phyloP scores from a whole-genome alignment of 192 early-diverging fungal genomes.

The Podila epicladia region DNA sequence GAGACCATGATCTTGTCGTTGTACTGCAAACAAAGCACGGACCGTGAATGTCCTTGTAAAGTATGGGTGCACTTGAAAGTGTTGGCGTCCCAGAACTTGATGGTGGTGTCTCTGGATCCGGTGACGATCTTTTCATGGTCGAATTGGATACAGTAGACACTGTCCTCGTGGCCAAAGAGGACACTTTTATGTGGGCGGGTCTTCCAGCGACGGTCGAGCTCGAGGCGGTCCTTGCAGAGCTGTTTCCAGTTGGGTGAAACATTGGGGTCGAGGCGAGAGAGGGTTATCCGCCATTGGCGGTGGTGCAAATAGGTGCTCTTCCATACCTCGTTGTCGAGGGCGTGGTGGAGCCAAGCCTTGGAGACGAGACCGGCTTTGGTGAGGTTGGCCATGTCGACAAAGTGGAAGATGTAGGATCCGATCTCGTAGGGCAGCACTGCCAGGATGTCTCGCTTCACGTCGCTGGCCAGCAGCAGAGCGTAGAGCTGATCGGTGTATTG shows the following conservation, averaged over 20 bases:
- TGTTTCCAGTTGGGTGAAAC: slow-evolving; percentile 71
- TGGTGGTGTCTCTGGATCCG: slow-evolving; percentile 78
- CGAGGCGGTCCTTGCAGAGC: slow-evolving; percentile 72
- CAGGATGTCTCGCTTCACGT: slow-evolving; percentile 62
- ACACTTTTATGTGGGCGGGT: slow-evolving; percentile 58
- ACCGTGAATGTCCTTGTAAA: slow-evolving; percentile 71
- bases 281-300: slow-evolving; percentile 59
- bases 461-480: slow-evolving; percentile 18
- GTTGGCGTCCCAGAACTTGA: slow-evolving; percentile 86
- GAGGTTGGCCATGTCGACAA: slow-evolving; percentile 71
- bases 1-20: slow-evolving; percentile 76
- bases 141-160: slow-evolving; percentile 93
- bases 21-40: slow-evolving; percentile 86
- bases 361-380: slow-evolving; percentile 69
- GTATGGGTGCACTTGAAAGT: slow-evolving; percentile 66
- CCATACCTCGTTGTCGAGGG: slow-evolving; percentile 82
- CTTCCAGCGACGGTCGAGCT: slow-evolving; percentile 70
- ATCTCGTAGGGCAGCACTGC: slow-evolving; percentile 78
- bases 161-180: slow-evolving; percentile 82
- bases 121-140: slow-evolving; percentile 78
- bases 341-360: slow-evolving; percentile 70
- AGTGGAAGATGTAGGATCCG: slow-evolving; percentile 70
- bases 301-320: slow-evolving; percentile 65
- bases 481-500: slow-evolving; percentile 18
- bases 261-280: slow-evolving; percentile 20